Conservation (phyloP, 208 protist genomes). For the Herpetomonas muscarum region DNA sequence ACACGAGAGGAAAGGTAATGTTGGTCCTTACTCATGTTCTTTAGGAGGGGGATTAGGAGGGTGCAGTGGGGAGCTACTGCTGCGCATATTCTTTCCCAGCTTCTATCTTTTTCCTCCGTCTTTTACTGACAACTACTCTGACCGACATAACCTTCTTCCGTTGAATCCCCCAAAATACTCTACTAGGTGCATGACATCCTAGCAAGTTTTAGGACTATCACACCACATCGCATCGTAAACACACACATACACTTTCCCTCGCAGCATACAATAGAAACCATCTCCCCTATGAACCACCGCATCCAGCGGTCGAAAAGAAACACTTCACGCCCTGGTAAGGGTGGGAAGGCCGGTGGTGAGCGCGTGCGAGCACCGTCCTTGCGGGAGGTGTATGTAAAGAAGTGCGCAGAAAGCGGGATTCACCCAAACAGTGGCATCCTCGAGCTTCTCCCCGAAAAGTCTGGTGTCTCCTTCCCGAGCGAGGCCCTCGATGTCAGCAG, state of each 20-base stretch:
- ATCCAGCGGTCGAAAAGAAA: background rate
- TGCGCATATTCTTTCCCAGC: no score
- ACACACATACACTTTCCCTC: background rate
- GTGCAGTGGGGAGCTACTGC: no score
- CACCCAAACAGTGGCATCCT: slow-evolving; percentile 72
- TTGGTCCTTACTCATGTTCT: no score
- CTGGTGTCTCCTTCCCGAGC: slow-evolving; percentile 20
- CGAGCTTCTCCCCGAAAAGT: slow-evolving; percentile 50
- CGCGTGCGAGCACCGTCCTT: slow-evolving; percentile 27
- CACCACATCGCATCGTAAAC: no score
- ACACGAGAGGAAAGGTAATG: no score
- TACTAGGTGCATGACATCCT: no score
- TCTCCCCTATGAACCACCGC: background rate
- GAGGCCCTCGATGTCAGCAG: slow-evolving; percentile 64
- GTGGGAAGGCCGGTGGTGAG: slow-evolving; percentile 21
- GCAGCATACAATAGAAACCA: background rate
- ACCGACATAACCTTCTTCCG: no score
- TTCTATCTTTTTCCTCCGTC: no score
- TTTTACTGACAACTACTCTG: no score
- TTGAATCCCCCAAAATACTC: no score
- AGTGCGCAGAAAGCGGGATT: slow-evolving; percentile 61
- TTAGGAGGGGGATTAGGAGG: no score
- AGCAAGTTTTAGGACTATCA: no score
- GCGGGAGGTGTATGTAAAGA: slow-evolving; percentile 73
- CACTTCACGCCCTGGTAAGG: background rate